Percentiles rank a stretch among this genome's conserved stretches.
Evolutionary conservation across 495 filamentous ascomycete species (phyloP).

Genomic region (Sporormia fimetaria): DNA sequence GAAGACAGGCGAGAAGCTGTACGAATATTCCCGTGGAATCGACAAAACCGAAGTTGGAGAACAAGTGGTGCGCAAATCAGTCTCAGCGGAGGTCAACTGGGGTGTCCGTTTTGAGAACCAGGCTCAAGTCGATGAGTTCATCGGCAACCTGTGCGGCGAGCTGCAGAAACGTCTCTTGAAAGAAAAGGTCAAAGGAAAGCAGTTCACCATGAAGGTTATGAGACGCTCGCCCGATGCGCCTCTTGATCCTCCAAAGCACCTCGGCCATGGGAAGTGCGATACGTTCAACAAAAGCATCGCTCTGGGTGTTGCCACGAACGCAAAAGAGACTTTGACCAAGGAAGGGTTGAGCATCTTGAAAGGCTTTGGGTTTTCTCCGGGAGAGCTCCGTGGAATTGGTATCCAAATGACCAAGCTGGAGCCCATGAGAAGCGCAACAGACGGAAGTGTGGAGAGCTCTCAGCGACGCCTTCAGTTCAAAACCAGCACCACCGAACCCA

Average conservation of each 20-base stretch:
- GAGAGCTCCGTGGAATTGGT: constrained; percentile 80
- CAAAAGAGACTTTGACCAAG: constrained; percentile 54
- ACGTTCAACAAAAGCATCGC: constrained; percentile 74
- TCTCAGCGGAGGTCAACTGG: constrained; percentile 97
- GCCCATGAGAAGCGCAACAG: constrained; percentile 44
- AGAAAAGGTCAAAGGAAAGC: constrained; percentile 72
- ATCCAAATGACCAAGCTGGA: constrained; percentile 89
- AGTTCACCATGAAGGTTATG: constrained; percentile 91
- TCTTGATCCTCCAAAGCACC: constrained; percentile 82
- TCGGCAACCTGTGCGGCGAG: constrained; percentile 71
- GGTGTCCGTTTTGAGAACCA: constrained; percentile 88
- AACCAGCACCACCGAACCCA: constrained; percentile 27
- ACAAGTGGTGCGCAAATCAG: constrained; percentile 68
- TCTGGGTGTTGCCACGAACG: constrained; percentile 74
- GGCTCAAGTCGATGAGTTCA: constrained; percentile 80
- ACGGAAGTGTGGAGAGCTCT: constrained; percentile 31
- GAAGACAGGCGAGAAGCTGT: constrained; percentile 86
- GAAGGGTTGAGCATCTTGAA: constrained; percentile 74
- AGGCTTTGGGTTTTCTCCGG: constrained; percentile 73
- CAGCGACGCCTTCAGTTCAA: constrained; percentile 55
- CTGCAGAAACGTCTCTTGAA: constrained; percentile 67
- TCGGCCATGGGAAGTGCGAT: constrained; percentile 93
- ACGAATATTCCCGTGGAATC: constrained; percentile 82
- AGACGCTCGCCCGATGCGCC: constrained; percentile 74
- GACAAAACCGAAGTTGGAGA: constrained; percentile 80